Evolutionary conservation across 768 basidiomycete genomes (phyloP), one percentile per base, ranked within the genome.

Genomic region (Lactarius pseudohatsudake): DNA sequence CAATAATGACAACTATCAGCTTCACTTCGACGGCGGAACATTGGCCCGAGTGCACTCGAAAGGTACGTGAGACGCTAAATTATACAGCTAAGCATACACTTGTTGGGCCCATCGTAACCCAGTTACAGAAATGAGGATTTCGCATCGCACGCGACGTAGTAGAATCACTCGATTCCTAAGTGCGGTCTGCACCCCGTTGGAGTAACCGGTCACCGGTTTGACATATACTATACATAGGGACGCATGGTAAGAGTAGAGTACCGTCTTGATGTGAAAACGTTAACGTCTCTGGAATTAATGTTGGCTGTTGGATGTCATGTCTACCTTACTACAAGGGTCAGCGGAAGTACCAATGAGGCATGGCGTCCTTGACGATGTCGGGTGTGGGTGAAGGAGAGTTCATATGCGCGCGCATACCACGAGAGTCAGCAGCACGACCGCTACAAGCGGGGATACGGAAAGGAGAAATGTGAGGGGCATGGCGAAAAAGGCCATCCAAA

Each of bases 401-500:
- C 66, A 43, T 7, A 59, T 20, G 30, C 26, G 22, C 20, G 16
- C 2, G 32, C 11, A 54, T 8, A 41, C 40, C 3, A 47, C 53
- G 8, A n/a, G 1, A 20, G 41, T 38, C 11, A 38, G 36, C 38
- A 67, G 15, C 11, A 64, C 32, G 15, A 32, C 32, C 9, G 32
- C 22, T 13, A 64, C 28, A 2, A 36, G 58, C 16, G 56, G 45
- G 11, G 11, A 3, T n/a, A 18, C 18, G 11, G 22, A 38, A 20
- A 62, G 32, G 4, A 57, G 16, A 9, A 41, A 4, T 10, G 1
- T 20, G 2, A 9, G 6, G 1, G 62, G 34, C 0, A 67, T 18
- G 8, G 28, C n/a, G 26, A 30, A 15, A n/a, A 59, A 45, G 0
- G 53, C n/a, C 32, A 67, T 22, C 57, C 58, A 56, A 60, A 59